These are phyloP conservation scores for Pseudogymnoascus verrucosus DNA, from an alignment of 2,329 filamentous ascomycete species.

Conservation along the genomic window DNA sequence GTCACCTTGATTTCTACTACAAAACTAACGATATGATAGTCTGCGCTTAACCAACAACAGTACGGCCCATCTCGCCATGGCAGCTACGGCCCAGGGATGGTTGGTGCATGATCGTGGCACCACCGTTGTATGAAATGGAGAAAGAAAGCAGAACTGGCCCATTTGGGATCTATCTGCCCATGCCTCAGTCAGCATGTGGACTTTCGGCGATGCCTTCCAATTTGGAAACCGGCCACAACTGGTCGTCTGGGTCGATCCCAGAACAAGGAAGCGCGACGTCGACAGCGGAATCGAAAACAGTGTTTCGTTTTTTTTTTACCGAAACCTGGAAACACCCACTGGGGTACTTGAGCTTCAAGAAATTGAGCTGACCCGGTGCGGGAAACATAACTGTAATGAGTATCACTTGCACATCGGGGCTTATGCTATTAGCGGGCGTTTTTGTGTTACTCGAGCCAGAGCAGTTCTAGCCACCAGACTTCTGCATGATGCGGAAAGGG, in stretches of 20 bases:
- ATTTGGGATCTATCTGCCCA: neutral
- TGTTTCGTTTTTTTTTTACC: conserved; percentile 3
- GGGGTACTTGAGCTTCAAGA: neutral
- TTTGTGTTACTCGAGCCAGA: neutral
- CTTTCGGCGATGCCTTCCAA: neutral
- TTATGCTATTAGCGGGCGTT: conserved; percentile 8
- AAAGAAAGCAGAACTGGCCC: neutral
- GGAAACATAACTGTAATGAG: neutral
- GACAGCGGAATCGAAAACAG: neutral
- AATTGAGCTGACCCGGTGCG: conserved; percentile 1
- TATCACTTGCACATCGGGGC: conserved; percentile 4
- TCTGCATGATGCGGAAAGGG: neutral
- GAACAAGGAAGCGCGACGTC: neutral
- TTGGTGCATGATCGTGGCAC: conserved; percentile 39
- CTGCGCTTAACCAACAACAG: conserved; percentile 14
- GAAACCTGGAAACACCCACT: neutral
- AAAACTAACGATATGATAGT: conserved; percentile 9
- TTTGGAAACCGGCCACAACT: neutral
- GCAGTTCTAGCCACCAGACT: neutral
- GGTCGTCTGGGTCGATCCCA: neutral
- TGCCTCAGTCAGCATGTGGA: neutral
- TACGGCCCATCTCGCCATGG: conserved; percentile 22
- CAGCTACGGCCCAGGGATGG: conserved; percentile 51
- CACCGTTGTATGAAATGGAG: neutral
- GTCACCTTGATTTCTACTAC: neutral